phyloP scores from a whole-genome alignment of 225 moss, liverwort and hornwort species.

The Thuidium tamariscinum region DNA sequence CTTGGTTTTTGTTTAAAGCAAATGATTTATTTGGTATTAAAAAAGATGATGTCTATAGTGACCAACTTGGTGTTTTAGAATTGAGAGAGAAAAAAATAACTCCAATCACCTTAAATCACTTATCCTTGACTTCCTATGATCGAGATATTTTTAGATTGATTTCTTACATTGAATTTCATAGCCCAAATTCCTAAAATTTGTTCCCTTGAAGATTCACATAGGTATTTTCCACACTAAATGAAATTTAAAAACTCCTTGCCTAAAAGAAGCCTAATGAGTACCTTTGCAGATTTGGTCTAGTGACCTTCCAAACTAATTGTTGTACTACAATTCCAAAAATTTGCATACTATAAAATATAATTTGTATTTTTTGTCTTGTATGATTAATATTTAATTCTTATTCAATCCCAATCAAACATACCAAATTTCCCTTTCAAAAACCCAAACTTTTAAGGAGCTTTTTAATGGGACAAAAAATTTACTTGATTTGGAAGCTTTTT shows the following conservation, averaged over 20 bases:
- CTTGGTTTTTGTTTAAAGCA: neutral
- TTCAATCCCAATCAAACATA: no score
- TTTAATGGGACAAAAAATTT: no score
- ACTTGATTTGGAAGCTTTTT: no score
- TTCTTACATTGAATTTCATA: neutral
- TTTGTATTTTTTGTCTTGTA: no score
- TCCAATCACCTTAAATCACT: neutral
- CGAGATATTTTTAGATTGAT: neutral
- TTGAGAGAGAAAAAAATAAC: neutral
- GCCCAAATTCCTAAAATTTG: neutral
- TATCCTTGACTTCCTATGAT: neutral
- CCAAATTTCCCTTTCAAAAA: no score
- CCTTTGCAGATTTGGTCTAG: no score
- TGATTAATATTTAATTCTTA: no score
- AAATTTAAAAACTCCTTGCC: neutral
- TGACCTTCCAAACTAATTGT: no score
- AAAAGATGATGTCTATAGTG: accelerated
- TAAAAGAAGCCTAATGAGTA: neutral
- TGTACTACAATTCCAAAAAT: no score
- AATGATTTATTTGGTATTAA: accelerated
- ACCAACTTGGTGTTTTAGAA: accelerated
- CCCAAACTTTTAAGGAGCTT: no score
- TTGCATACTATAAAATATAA: no score
- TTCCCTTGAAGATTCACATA: neutral
- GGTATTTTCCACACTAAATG: neutral